These are phyloP conservation scores for Rhizopus sp. DNA, from an alignment of 371 early-diverging fungal genomes.

Conservation along the genomic window DNA sequence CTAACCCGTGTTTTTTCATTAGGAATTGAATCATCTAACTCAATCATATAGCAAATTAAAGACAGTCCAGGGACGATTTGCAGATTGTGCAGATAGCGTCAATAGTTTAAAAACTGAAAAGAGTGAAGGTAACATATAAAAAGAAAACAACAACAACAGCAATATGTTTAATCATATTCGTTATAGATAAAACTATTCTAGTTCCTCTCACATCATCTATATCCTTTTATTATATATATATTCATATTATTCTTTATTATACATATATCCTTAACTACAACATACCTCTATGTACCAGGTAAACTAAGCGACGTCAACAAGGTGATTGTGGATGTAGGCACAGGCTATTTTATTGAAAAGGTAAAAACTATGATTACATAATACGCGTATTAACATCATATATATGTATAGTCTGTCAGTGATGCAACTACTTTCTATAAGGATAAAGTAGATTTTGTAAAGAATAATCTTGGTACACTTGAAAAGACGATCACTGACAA, in stretches of 20 bases:
- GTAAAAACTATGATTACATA: constrained; percentile 29
- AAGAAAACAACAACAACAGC: constrained; percentile 35
- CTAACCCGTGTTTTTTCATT: neutral
- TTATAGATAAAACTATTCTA: constrained; percentile 68
- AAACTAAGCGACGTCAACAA: constrained; percentile 77
- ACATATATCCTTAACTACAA: constrained; percentile 24
- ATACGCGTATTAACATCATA: neutral
- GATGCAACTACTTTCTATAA: constrained; percentile 81
- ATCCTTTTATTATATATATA: constrained; percentile 41
- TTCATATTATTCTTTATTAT: neutral
- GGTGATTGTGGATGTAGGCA: constrained; percentile 94
- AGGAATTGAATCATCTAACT: constrained; percentile 87
- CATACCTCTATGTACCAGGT: constrained; percentile 90
- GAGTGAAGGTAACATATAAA: constrained; percentile 44
- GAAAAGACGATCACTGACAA: constrained; percentile 77
- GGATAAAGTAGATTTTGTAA: constrained; percentile 74
- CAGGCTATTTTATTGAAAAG: constrained; percentile 96
- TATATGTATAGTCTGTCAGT: constrained; percentile 53
- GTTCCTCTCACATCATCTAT: constrained; percentile 76
- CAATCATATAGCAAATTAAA: constrained; percentile 83
- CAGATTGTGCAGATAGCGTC: constrained; percentile 75
- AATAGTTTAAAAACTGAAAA: constrained; percentile 41
- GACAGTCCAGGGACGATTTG: constrained; percentile 85
- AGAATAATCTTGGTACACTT: constrained; percentile 71
- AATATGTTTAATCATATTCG: neutral